Evolutionary conservation across 805 yeast genomes (phyloP).

Genomic region (Blastobotrys americana): DNA sequence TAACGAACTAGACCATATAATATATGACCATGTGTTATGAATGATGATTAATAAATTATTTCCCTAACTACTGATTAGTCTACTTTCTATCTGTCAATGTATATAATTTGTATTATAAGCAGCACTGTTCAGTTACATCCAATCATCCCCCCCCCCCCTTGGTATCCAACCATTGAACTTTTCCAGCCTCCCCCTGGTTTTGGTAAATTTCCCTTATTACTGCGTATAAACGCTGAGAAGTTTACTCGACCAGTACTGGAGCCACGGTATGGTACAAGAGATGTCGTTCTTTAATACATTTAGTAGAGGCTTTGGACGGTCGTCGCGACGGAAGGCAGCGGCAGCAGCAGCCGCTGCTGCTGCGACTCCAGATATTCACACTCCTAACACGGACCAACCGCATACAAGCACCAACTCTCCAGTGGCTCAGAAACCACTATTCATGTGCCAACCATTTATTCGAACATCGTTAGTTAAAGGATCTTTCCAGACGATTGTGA

Average conservation of each 20-base stretch:
- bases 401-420: conserved; percentile 10
- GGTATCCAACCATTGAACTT: no score
- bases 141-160: no score
- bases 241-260: no score
- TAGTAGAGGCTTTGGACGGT: conserved; percentile 53
- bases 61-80: no score
- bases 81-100: no score
- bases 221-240: no score
- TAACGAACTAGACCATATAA: not conserved
- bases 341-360: conserved; percentile 8
- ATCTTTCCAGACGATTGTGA: conserved; percentile 91
- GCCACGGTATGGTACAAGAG: no score
- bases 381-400: not conserved
- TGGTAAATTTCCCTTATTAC: no score
- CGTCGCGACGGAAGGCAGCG: conserved; percentile 39
- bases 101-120: no score
- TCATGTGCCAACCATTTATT: conserved; percentile 86
- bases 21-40: not conserved
- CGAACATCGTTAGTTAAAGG: conserved; percentile 94
- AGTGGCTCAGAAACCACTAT: conserved; percentile 44
- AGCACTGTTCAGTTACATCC: no score
- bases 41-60: not conserved
- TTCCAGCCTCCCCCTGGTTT: no score
- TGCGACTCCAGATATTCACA: conserved; percentile 5
- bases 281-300: conserved; percentile 35